Conservation (phyloP, 2,329 filamentous ascomycete genomes). For the Aspergillus jensenii region DNA sequence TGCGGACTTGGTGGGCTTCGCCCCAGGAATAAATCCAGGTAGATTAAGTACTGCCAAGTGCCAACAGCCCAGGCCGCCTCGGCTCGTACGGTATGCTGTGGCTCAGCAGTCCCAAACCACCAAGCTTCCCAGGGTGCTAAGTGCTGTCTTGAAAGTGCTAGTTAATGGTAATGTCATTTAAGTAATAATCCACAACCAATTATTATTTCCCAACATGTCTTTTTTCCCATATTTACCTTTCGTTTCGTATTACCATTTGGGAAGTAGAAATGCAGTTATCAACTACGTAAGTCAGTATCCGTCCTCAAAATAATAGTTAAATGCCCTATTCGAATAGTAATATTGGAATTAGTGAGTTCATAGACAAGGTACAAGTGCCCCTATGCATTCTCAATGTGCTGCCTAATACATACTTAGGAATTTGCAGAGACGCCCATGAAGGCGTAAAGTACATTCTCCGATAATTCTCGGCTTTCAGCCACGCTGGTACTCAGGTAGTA, state of each 20-base stretch:
- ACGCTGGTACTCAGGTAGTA: not conserved
- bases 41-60: not conserved
- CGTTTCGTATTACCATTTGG: not conserved
- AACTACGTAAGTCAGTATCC: too few species aligned
- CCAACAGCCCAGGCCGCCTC: not conserved
- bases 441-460: not conserved
- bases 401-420: too few species aligned
- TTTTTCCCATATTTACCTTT: not conserved
- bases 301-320: too few species aligned
- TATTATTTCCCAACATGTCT: not conserved
- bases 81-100: not conserved
- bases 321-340: too few species aligned
- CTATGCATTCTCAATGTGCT: too few species aligned
- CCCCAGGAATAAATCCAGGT: not conserved
- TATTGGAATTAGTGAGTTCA: too few species aligned
- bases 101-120: not conserved
- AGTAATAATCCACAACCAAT: too few species aligned
- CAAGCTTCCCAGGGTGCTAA: not conserved
- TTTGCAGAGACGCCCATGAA: too few species aligned
- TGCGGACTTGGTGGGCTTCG: slow-evolving; percentile 17
- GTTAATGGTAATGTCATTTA: too few species aligned
- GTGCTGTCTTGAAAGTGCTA: too few species aligned
- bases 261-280: too few species aligned
- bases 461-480: not conserved
- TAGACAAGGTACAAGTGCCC: too few species aligned